A percentile compares a stretch with the other conserved stretches of the same genome.
phyloP scores from a whole-genome alignment of 2,329 filamentous ascomycete genomes.

The Lojkania enalia region DNA sequence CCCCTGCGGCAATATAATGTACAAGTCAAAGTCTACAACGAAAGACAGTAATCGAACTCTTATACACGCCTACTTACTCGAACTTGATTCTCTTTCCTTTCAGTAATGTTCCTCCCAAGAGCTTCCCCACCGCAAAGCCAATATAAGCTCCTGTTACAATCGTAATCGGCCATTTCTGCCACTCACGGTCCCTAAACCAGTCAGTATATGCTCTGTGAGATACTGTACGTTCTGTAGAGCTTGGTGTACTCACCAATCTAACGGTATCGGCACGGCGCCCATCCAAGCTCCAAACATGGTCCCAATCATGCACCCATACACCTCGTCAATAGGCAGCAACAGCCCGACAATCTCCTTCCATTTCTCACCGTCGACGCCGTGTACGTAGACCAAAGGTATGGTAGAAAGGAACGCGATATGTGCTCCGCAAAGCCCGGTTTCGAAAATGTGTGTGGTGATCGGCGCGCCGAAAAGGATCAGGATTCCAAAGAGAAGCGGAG shows the following conservation, averaged over 20 bases:
- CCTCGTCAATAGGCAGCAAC: conserved; percentile 75
- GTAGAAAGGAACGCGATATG: conserved; percentile 80
- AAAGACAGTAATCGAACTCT: too few relatives aligned
- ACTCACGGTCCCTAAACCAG: conserved; percentile 76
- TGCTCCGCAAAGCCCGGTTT: conserved; percentile 78
- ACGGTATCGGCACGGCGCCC: conserved; percentile 89
- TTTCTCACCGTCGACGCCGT: conserved; percentile 71
- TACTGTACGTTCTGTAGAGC: too few relatives aligned
- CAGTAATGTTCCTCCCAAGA: conserved; percentile 57
- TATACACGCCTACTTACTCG: conserved; percentile 33
- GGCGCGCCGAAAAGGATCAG: conserved; percentile 92
- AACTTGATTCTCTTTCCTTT: conserved; percentile 53
- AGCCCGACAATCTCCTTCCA: conserved; percentile 74
- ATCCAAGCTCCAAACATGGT: conserved; percentile 83
- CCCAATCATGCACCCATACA: conserved; percentile 81
- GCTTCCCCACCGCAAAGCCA: conserved; percentile 73
- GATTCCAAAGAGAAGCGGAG: conserved; percentile 61
- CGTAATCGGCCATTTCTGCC: conserved; percentile 97
- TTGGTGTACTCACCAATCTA: conserved; percentile 71
- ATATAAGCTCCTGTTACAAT: conserved; percentile 81
- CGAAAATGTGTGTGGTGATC: conserved; percentile 74
- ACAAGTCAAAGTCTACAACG: too few relatives aligned
- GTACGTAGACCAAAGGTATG: conserved; percentile 81
- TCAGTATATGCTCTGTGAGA: neutral
- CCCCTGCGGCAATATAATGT: too few relatives aligned